phyloP scores from a whole-genome alignment of 2,329 filamentous ascomycete genomes.

The Colletotrichum sp. region DNA sequence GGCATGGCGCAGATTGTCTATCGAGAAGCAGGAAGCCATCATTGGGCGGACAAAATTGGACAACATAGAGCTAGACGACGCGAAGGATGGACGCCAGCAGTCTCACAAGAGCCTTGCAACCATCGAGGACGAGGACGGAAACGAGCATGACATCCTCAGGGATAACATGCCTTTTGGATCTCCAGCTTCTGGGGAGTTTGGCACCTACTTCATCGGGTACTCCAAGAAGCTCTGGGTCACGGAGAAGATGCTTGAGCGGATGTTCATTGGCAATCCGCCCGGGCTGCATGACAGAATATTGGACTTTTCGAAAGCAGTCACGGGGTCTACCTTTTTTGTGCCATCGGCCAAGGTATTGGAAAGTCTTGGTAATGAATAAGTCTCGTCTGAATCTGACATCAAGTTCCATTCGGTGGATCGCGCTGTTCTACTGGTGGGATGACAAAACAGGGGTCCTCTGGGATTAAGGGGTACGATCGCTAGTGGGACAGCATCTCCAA shows the following conservation, averaged over 20 bases:
- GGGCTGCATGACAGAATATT: constrained; percentile 61
- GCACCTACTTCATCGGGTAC: constrained; percentile 65
- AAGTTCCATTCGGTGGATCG: too few relatives aligned
- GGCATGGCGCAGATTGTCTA: constrained; percentile 48
- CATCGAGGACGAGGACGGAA: constrained; percentile 53
- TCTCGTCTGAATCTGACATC: background rate
- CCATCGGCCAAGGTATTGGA: constrained; percentile 44
- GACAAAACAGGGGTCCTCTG: background rate
- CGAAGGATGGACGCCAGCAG: constrained; percentile 44
- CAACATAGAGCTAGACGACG: constrained; percentile 61
- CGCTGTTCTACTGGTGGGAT: background rate
- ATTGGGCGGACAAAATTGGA: constrained; percentile 64
- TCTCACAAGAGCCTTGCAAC: constrained; percentile 62
- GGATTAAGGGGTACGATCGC: background rate
- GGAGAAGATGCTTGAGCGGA: constrained; percentile 61
- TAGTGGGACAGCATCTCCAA: background rate
- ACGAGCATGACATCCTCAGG: constrained; percentile 57
- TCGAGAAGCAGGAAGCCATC: constrained; percentile 59
- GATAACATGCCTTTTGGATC: constrained; percentile 68
- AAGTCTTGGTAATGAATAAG: background rate
- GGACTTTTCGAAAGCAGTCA: constrained; percentile 58
- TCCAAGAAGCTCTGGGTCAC: constrained; percentile 58
- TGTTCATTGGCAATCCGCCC: constrained; percentile 60
- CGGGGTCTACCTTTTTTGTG: constrained; percentile 59
- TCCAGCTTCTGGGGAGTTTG: constrained; percentile 54